A percentile compares a stretch with the other conserved stretches of the same genome.
Evolutionary conservation across 2,329 filamentous ascomycete genomes (phyloP).

Genomic region (Arthrobotrys musiformis): DNA sequence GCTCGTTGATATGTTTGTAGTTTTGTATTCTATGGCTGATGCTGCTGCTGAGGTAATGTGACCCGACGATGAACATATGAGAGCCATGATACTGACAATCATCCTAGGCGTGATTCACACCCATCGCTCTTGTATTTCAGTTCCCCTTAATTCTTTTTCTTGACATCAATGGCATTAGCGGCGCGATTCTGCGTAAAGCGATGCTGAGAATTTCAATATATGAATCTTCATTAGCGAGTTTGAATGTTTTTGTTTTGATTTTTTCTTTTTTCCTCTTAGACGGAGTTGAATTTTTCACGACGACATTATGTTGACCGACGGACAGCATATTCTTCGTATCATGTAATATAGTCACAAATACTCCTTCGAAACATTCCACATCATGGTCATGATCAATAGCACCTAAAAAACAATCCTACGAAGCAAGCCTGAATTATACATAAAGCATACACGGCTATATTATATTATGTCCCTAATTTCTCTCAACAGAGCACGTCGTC

Average conservation of each 20-base stretch:
- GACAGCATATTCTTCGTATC: slow-evolving; percentile 22
- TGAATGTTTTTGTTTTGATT: neutral
- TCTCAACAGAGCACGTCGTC: slow-evolving; percentile 53
- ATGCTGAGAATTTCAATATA: slow-evolving; percentile 11
- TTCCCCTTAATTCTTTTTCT: neutral
- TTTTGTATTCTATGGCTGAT: slow-evolving; percentile 81
- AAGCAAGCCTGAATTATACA: neutral
- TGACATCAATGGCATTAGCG: slow-evolving; percentile 34
- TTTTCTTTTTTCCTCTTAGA: slow-evolving; percentile 37
- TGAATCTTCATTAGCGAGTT: slow-evolving; percentile 48
- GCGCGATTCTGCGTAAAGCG: slow-evolving; percentile 17
- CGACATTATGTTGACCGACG: slow-evolving; percentile 36
- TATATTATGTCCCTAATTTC: slow-evolving; percentile 54
- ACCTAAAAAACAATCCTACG: neutral
- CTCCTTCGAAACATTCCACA: neutral
- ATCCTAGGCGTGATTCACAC: slow-evolving; percentile 21
- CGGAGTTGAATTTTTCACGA: slow-evolving; percentile 35
- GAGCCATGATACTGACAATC: neutral
- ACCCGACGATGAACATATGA: neutral
- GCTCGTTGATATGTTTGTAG: slow-evolving; percentile 83
- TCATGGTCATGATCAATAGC: neutral
- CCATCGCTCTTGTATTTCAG: neutral
- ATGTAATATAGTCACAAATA: slow-evolving; percentile 48
- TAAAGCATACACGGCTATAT: neutral
- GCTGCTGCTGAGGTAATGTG: slow-evolving; percentile 86